These are phyloP conservation scores for Alternaria viburni DNA, from an alignment of 2,329 filamentous ascomycete genomes.

Conservation along the genomic window DNA sequence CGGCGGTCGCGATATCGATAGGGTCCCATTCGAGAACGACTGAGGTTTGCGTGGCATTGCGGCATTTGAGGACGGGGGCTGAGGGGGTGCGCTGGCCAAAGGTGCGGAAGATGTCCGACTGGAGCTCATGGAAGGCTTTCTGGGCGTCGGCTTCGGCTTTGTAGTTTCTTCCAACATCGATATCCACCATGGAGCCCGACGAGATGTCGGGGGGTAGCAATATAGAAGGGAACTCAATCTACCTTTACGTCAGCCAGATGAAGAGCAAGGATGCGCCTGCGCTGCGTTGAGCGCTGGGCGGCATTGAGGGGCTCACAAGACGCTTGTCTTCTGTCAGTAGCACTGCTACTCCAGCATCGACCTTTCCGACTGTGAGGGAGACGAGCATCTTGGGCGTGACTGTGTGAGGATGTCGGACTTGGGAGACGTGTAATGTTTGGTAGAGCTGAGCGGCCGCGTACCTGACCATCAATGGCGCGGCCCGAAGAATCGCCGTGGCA, in stretches of 20 bases:
- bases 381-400: conserved; percentile 74
- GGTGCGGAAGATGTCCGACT: conserved; percentile 83
- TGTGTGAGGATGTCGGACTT: neutral
- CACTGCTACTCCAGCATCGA: conserved; percentile 97
- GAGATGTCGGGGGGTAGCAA: conserved; percentile 94
- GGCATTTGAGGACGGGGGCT: conserved; percentile 81
- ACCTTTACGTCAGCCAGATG: conserved; percentile 29
- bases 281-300: conserved; percentile 15
- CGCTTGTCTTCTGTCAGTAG: conserved; percentile 96
- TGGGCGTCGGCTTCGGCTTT: conserved; percentile 77
- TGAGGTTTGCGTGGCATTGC: conserved; percentile 98
- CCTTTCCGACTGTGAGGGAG: conserved; percentile 97
- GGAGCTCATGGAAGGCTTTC: conserved; percentile 80
- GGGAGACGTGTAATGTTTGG: conserved; percentile 3
- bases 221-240: conserved; percentile 99
- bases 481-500: conserved; percentile 8
- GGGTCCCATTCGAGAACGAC: conserved; percentile 98
- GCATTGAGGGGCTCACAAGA: conserved; percentile 67
- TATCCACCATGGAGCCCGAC: conserved; percentile 96
- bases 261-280: conserved; percentile 27
- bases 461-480: conserved; percentile 10
- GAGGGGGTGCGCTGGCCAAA: conserved; percentile 83
- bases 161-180: conserved; percentile 88
- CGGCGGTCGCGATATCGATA: conserved; percentile 88
- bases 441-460: conserved; percentile 8